Conservation (phyloP, 768 basidiomycete species). For the Termitomyces sp. region DNA sequence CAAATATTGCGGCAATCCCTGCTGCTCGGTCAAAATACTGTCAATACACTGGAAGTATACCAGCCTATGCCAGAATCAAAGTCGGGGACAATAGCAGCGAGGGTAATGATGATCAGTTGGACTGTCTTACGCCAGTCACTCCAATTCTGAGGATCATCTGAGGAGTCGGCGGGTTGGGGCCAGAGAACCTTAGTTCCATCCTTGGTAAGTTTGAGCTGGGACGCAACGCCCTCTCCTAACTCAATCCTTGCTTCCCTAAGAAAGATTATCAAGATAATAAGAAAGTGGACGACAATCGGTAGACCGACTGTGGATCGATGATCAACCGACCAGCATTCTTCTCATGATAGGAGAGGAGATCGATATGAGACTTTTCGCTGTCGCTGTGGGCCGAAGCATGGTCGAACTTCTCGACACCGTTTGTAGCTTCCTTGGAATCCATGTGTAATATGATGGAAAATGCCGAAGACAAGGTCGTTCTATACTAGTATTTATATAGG, state of each 20-base stretch:
- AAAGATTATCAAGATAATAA: not conserved
- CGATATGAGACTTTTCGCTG: conserved; percentile 23
- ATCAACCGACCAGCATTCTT: conserved; percentile 55
- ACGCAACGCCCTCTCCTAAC: conserved; percentile 54
- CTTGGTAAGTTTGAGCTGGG: conserved; percentile 50
- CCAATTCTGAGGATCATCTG: conserved; percentile 71
- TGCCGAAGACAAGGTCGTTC: not conserved
- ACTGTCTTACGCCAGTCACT: conserved; percentile 47
- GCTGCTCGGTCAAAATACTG: not conserved
- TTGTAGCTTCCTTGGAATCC: conserved; percentile 22
- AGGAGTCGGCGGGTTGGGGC: conserved; percentile 65
- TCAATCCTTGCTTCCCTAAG: conserved; percentile 59
- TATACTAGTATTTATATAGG: not conserved
- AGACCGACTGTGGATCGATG: conserved; percentile 55
- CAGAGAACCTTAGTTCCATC: conserved; percentile 63
- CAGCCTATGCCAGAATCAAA: conserved; percentile 64
- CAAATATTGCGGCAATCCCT: conserved; percentile 64
- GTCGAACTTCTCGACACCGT: conserved; percentile 18
- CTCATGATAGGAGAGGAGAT: conserved; percentile 47
- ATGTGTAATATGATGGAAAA: conserved; percentile 8
- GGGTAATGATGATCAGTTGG: conserved; percentile 57
- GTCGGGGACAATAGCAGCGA: conserved; percentile 66
- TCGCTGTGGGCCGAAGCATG: conserved; percentile 16
- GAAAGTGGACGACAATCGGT: not conserved
- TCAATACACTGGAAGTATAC: conserved; percentile 1